Percentiles rank a stretch among this genome's conserved stretches.
Evolutionary conservation across 2,329 filamentous ascomycete genomes (phyloP).

Genomic region (Microdochium paspali): DNA sequence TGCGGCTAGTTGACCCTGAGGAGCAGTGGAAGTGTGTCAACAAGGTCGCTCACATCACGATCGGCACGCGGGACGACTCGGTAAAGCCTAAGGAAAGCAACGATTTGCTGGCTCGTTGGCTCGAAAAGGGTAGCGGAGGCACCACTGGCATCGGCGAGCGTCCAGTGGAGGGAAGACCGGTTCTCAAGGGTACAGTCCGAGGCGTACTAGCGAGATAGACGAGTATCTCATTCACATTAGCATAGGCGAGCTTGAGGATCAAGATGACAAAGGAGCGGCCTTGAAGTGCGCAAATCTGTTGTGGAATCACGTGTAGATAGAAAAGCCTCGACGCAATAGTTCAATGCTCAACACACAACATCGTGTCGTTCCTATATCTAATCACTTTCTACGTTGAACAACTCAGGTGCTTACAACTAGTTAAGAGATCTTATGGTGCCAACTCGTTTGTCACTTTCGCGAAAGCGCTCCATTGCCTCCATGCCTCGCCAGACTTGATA

Average conservation of each 20-base stretch:
- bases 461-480: constrained; percentile 73
- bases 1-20: constrained; percentile 53
- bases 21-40: constrained; percentile 64
- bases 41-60: constrained; percentile 73
- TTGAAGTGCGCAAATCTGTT: too few species aligned
- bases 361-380: too few species aligned
- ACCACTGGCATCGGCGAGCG: constrained; percentile 37
- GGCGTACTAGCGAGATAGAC: constrained; percentile 39
- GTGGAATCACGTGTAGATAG: too few species aligned
- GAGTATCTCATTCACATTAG: not conserved
- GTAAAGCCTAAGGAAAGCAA: constrained; percentile 97
- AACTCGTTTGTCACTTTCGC: constrained; percentile 67
- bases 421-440: constrained; percentile 4
- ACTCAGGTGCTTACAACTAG: too few species aligned
- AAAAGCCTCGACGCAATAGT: too few species aligned
- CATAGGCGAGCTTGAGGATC: not conserved
- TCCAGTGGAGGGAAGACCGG: constrained; percentile 37
- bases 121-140: constrained; percentile 41
- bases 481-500: constrained; percentile 76
- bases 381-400: too few species aligned
- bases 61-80: constrained; percentile 64
- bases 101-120: constrained; percentile 67
- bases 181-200: constrained; percentile 35
- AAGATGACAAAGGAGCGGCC: not conserved
- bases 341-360: too few species aligned